These are phyloP conservation scores for Solanum okadae DNA, from an alignment of 257 asterid species.

Conservation along the genomic window DNA sequence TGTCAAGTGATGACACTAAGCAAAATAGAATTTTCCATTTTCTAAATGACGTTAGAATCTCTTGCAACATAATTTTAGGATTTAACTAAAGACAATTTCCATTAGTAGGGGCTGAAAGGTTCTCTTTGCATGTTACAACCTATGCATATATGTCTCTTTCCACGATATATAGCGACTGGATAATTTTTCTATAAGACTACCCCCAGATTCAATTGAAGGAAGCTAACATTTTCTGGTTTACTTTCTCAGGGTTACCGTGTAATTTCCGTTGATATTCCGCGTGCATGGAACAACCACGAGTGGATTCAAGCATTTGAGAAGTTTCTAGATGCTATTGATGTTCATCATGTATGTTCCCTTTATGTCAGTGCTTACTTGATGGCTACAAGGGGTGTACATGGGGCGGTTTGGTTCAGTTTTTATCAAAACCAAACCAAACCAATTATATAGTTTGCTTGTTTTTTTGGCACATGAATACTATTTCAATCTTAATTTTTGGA, in stretches of 20 bases:
- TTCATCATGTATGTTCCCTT: constrained; percentile 77
- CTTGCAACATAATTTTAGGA: neutral
- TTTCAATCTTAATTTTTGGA: neutral
- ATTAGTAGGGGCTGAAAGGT: neutral
- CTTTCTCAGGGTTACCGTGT: constrained; percentile 82
- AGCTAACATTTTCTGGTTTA: constrained; percentile 1
- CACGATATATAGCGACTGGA: neutral
- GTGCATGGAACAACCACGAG: constrained; percentile 86
- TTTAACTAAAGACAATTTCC: neutral
- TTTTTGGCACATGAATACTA: neutral
- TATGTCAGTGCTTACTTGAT: neutral
- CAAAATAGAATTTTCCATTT: neutral
- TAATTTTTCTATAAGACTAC: neutral
- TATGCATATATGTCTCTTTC: neutral
- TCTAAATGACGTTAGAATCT: neutral
- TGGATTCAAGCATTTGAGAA: constrained; percentile 97
- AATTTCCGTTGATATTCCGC: constrained; percentile 91
- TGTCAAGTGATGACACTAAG: neutral
- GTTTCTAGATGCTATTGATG: constrained; percentile 92
- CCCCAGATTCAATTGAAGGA: neutral
- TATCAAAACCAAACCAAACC: neutral
- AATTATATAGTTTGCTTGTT: neutral
- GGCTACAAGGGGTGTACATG: neutral
- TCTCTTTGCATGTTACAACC: neutral
- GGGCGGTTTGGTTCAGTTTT: neutral